These are phyloP conservation scores for Plectosphaerella plurivora DNA, from an alignment of 2,329 filamentous ascomycete genomes.

Conservation along the genomic window DNA sequence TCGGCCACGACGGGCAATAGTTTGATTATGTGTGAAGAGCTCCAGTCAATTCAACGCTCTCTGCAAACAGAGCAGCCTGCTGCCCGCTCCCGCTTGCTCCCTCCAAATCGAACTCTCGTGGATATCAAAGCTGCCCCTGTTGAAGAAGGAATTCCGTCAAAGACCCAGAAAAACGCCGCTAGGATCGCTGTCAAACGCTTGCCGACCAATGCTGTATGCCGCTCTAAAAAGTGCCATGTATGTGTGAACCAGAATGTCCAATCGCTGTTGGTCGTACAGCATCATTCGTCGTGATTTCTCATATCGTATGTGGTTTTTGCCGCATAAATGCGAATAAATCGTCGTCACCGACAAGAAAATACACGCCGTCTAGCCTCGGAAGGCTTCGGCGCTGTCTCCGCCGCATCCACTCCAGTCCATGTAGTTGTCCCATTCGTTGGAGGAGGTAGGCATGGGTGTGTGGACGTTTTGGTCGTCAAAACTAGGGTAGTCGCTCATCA, in stretches of 20 bases:
- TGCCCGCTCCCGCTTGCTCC: no score
- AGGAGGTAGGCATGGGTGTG: neutral
- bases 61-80: no score
- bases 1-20: no score
- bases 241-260: neutral
- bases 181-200: neutral
- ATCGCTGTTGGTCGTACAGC: conserved; percentile 1
- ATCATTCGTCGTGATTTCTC: no score
- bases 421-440: neutral
- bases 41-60: no score
- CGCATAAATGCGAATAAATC: no score
- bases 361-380: neutral
- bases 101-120: no score
- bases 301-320: no score
- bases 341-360: no score
- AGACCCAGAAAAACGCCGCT: neutral
- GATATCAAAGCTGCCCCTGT: no score
- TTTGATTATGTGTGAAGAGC: no score
- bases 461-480: neutral
- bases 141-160: neutral
- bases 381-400: neutral
- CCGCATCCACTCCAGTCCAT: conserved; percentile 1
- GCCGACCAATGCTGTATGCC: neutral
- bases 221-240: neutral
- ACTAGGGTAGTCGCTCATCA: neutral